A percentile compares a stretch with the other conserved stretches of the same genome.
Evolutionary conservation across 345 rosid genomes (phyloP).

Genomic region (Dipteronia sinensis): DNA sequence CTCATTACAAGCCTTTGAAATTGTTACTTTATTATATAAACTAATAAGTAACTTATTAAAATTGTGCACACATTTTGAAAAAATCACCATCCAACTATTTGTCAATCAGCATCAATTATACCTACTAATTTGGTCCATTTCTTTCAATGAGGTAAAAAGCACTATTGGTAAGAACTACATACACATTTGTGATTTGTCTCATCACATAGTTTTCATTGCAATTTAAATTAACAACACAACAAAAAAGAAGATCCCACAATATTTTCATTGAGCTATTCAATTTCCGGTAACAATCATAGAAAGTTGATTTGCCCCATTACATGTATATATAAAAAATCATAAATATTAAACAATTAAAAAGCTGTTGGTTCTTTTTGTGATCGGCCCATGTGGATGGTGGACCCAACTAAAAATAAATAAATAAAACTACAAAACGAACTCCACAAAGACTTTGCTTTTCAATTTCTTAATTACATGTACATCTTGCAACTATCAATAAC

Average conservation of each 20-base stretch:
- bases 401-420: conserved; percentile 20
- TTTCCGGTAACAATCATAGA: neutral
- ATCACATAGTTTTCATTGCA: neutral
- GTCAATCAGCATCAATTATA: conserved; percentile 23
- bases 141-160: conserved; percentile 4
- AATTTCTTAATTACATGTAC: conserved; percentile 40
- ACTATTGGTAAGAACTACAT: neutral
- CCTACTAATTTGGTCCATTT: conserved; percentile 30
- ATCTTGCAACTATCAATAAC: conserved; percentile 45
- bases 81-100: conserved; percentile 10
- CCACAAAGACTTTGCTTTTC: conserved; percentile 39
- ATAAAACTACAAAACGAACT: conserved; percentile 36
- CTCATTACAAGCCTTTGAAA: no score
- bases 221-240: neutral
- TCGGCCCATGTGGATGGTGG: conserved; percentile 56
- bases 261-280: conserved; percentile 7
- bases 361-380: conserved; percentile 37
- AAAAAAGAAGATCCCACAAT: conserved; percentile 3
- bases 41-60: neutral
- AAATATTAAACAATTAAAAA: conserved; percentile 30
- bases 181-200: neutral
- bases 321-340: neutral
- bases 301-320: conserved; percentile 19
- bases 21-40: no score
- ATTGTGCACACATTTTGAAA: neutral